Percentiles rank a stretch among this genome's conserved stretches.
Conservation (phyloP, 2,329 filamentous ascomycete species). For the Curvularia hawaiiensis region DNA sequence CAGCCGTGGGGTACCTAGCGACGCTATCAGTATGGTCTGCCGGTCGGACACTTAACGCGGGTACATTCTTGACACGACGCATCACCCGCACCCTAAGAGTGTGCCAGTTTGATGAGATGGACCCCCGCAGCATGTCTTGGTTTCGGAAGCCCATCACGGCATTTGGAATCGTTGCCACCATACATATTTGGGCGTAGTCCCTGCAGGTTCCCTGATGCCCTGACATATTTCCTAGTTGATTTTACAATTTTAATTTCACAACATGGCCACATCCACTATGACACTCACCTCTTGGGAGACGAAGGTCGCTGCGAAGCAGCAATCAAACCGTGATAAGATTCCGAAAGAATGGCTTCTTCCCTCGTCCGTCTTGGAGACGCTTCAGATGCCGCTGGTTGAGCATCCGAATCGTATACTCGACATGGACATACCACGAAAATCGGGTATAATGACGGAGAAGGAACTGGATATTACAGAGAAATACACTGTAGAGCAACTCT, state of each 20-base stretch:
- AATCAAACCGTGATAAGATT: slow-evolving; percentile 30
- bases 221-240: not conserved
- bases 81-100: not conserved
- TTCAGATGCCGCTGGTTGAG: slow-evolving; percentile 3
- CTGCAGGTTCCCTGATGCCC: not conserved
- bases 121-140: not conserved
- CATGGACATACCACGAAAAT: slow-evolving; percentile 55
- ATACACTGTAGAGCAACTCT: slow-evolving; percentile 42
- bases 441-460: slow-evolving; percentile 59
- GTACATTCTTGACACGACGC: not conserved
- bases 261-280: not conserved
- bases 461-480: slow-evolving; percentile 55
- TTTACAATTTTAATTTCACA: not conserved
- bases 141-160: slow-evolving; percentile 1
- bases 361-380: slow-evolving; percentile 6
- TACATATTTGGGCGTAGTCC: not conserved
- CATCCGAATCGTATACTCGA: slow-evolving; percentile 16
- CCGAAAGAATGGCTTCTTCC: slow-evolving; percentile 50
- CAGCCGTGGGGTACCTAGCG: slow-evolving; percentile 1
- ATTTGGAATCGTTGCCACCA: not conserved
- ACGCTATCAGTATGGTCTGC: not conserved
- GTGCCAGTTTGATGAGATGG: not conserved
- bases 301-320: slow-evolving; percentile 4
- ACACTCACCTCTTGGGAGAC: slow-evolving; percentile 3
- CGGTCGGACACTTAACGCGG: slow-evolving; percentile 2